Conservation (phyloP, 2,329 filamentous ascomycete genomes). For the Pseudocercospora fijiensis region DNA sequence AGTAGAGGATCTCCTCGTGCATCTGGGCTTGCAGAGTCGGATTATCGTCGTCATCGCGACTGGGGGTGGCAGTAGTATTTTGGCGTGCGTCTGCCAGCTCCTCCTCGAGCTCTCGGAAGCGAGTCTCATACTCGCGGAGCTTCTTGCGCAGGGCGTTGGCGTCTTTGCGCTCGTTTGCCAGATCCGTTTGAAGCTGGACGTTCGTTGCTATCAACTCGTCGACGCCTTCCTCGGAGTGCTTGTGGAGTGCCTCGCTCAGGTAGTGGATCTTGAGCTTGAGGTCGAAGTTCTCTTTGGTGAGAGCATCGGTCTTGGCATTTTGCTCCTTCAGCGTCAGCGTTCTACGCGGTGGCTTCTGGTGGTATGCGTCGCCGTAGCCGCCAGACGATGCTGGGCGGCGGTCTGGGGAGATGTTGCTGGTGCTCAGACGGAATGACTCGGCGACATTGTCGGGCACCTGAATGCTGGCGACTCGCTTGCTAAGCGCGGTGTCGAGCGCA, state of each 20-base stretch:
- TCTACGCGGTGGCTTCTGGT: slow-evolving; percentile 28
- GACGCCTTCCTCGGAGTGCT: slow-evolving; percentile 90
- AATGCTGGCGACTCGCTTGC: slow-evolving; percentile 13
- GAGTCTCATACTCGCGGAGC: slow-evolving; percentile 83
- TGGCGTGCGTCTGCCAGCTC: slow-evolving; percentile 48
- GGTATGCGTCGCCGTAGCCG: slow-evolving; percentile 19
- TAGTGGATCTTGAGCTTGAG: slow-evolving; percentile 97
- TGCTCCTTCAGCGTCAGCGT: slow-evolving; percentile 88
- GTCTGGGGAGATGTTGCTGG: slow-evolving; percentile 14
- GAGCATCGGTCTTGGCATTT: slow-evolving; percentile 90
- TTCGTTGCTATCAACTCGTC: slow-evolving; percentile 99
- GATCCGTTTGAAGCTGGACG: slow-evolving; percentile 87
- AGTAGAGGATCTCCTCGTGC: slow-evolving; percentile 80
- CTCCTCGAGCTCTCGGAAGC: slow-evolving; percentile 60
- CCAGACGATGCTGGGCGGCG: slow-evolving; percentile 18
- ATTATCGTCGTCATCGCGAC: slow-evolving; percentile 33
- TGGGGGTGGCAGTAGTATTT: slow-evolving; percentile 42
- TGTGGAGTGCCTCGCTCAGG: slow-evolving; percentile 86
- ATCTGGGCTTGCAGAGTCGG: slow-evolving; percentile 57
- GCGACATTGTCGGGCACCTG: slow-evolving; percentile 18
- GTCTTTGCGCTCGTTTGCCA: slow-evolving; percentile 86
- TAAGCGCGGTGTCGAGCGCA: slow-evolving; percentile 15
- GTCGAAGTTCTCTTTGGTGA: slow-evolving; percentile 98
- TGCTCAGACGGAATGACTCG: slow-evolving; percentile 17
- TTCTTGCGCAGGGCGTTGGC: slow-evolving; percentile 78